Percentiles rank a stretch among this genome's conserved stretches.
These are phyloP conservation scores for Aspergillus biplanus DNA, from an alignment of 495 filamentous ascomycete species.

Conservation along the genomic window DNA sequence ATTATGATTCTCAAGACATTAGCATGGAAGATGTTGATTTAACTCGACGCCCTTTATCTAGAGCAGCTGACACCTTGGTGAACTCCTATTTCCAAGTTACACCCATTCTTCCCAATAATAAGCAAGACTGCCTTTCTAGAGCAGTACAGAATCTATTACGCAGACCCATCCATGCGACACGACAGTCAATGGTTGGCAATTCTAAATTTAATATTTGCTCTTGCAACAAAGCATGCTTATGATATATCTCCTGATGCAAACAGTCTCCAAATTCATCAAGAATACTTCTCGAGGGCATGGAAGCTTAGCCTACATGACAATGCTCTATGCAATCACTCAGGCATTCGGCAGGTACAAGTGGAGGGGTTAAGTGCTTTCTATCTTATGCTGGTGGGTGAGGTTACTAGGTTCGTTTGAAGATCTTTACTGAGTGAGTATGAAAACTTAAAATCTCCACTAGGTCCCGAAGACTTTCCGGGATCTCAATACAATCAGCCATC, in stretches of 20 bases:
- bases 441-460: constrained; percentile 32
- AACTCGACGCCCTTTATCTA: constrained; percentile 50
- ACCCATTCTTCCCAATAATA: constrained; percentile 63
- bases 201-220: constrained; percentile 68
- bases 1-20: constrained; percentile 54
- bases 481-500: constrained; percentile 61
- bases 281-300: constrained; percentile 64
- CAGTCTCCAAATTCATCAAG: constrained; percentile 41
- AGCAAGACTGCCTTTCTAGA: constrained; percentile 47
- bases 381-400: constrained; percentile 58
- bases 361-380: constrained; percentile 62
- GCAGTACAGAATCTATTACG: constrained; percentile 47
- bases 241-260: constrained; percentile 30
- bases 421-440: too few species aligned
- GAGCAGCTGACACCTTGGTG: constrained; percentile 57
- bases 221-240: constrained; percentile 54
- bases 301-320: constrained; percentile 53
- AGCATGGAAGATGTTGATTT: constrained; percentile 47
- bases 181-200: constrained; percentile 61
- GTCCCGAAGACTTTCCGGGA: constrained; percentile 62
- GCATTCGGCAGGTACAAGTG: constrained; percentile 62
- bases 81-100: constrained; percentile 56
- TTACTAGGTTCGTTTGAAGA: constrained; percentile 49
- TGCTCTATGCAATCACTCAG: constrained; percentile 55
- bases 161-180: constrained; percentile 37